Conservation (phyloP, 306 rosid species). For the Corylus heterophylla region DNA sequence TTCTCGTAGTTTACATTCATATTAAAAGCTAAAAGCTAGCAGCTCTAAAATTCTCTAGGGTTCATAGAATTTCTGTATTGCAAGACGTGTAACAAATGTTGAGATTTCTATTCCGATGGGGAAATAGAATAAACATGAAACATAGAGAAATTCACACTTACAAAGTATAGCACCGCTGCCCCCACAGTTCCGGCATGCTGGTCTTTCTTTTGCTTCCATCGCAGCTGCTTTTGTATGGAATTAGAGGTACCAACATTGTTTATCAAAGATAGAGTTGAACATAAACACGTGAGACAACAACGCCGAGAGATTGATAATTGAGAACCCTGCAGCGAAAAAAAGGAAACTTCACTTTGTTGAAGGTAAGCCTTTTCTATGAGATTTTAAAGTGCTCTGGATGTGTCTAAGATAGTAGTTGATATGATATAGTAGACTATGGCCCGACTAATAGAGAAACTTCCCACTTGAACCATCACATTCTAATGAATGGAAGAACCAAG, state of each 20-base stretch:
- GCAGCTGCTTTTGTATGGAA: conserved; percentile 51
- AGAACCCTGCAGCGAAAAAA: conserved; percentile 40
- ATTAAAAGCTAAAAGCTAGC: background rate
- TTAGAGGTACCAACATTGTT: conserved; percentile 32
- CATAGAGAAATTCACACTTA: conserved; percentile 31
- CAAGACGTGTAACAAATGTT: background rate
- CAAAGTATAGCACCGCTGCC: conserved; percentile 91
- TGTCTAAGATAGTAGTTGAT: background rate
- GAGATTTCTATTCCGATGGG: background rate
- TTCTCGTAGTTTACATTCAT: background rate
- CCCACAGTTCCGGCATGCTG: conserved; percentile 79
- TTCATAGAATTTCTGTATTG: background rate
- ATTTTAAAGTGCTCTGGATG: background rate
- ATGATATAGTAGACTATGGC: background rate
- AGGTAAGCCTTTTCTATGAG: background rate
- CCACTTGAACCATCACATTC: background rate
- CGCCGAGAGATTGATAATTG: conserved; percentile 60
- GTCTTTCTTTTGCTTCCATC: conserved; percentile 54
- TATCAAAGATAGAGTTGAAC: conserved; percentile 54
- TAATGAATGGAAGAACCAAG: background rate
- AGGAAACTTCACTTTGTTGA: background rate
- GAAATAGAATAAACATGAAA: background rate
- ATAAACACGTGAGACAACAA: conserved; percentile 63
- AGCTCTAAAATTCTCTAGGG: background rate
- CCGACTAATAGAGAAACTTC: background rate